Evolutionary conservation across 345 rosid genomes (phyloP).

Genomic region (Clausena lansium): DNA sequence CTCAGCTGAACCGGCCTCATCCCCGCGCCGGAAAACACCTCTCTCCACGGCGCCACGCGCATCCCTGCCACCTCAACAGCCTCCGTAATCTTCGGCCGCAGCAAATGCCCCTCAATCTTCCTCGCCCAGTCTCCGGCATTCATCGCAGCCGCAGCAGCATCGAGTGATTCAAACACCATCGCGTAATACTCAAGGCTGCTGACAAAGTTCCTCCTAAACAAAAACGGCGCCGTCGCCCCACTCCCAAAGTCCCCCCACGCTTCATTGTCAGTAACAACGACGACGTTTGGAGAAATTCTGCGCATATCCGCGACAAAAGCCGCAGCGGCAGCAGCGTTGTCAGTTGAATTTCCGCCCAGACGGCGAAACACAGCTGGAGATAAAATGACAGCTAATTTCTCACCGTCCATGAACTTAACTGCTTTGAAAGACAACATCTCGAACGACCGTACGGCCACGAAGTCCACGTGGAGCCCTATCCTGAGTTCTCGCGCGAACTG

Average conservation of each 20-base stretch:
- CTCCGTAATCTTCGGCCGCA: slow-evolving; percentile 56
- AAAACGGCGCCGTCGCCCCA: slow-evolving; percentile 24
- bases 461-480: slow-evolving; percentile 71
- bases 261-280: slow-evolving; percentile 70
- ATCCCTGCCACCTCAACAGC: slow-evolving; percentile 61
- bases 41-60: slow-evolving; percentile 62
- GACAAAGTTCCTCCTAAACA: slow-evolving; percentile 71
- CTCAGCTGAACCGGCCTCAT: slow-evolving; percentile 74
- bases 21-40: slow-evolving; percentile 67
- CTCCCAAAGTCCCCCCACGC: slow-evolving; percentile 52
- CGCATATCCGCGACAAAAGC: slow-evolving; percentile 55
- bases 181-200: slow-evolving; percentile 67
- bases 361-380: slow-evolving; percentile 70
- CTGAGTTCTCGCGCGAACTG: slow-evolving; percentile 83
- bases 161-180: slow-evolving; percentile 79
- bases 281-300: slow-evolving; percentile 53
- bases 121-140: slow-evolving; percentile 56
- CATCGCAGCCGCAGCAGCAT: slow-evolving; percentile 52
- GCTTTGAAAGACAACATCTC: slow-evolving; percentile 76
- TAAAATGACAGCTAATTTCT: slow-evolving; percentile 55
- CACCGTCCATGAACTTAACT: slow-evolving; percentile 69
- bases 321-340: slow-evolving; percentile 20
- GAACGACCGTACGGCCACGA: slow-evolving; percentile 63
- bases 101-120: slow-evolving; percentile 60
- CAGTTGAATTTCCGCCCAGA: slow-evolving; percentile 30